Evolutionary conservation across 2,329 filamentous ascomycete species (phyloP).

Genomic region (Fusarium acutatum): DNA sequence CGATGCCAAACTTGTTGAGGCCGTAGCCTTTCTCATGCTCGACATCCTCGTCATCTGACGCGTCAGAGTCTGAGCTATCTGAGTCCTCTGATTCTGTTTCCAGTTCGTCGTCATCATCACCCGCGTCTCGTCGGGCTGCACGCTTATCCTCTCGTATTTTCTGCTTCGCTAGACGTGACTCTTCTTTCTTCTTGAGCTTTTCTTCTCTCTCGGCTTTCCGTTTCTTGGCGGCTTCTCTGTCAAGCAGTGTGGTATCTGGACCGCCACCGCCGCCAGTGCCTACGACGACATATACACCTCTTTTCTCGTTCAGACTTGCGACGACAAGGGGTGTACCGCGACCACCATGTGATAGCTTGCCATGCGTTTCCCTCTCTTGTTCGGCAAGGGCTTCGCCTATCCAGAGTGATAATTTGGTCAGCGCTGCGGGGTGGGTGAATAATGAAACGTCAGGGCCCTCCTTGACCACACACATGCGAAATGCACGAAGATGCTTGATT

Average conservation of each 20-base stretch:
- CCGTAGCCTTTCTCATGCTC: constrained; percentile 72
- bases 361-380: constrained; percentile 81
- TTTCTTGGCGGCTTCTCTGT: constrained; percentile 72
- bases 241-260: constrained; percentile 73
- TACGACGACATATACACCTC: constrained; percentile 91
- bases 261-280: constrained; percentile 89
- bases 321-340: constrained; percentile 88
- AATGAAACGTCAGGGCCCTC: constrained; percentile 91
- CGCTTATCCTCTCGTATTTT: constrained; percentile 69
- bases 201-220: constrained; percentile 69
- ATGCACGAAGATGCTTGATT: constrained; percentile 89
- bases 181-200: constrained; percentile 70
- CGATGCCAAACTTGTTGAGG: constrained; percentile 89
- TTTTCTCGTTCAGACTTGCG: constrained; percentile 85
- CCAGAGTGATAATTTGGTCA: constrained; percentile 95
- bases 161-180: constrained; percentile 63
- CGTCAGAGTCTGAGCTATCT: constrained; percentile 54
- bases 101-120: constrained; percentile 58
- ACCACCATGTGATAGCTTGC: constrained; percentile 72
- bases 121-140: constrained; percentile 61
- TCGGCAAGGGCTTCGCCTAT: constrained; percentile 91
- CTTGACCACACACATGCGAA: constrained; percentile 95
- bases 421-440: constrained; percentile 90
- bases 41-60: constrained; percentile 62
- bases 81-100: constrained; percentile 56